A percentile compares a stretch with the other conserved stretches of the same genome.
These are phyloP conservation scores for Podaxis sp. DNA, from an alignment of 768 basidiomycete genomes.

Conservation along the genomic window DNA sequence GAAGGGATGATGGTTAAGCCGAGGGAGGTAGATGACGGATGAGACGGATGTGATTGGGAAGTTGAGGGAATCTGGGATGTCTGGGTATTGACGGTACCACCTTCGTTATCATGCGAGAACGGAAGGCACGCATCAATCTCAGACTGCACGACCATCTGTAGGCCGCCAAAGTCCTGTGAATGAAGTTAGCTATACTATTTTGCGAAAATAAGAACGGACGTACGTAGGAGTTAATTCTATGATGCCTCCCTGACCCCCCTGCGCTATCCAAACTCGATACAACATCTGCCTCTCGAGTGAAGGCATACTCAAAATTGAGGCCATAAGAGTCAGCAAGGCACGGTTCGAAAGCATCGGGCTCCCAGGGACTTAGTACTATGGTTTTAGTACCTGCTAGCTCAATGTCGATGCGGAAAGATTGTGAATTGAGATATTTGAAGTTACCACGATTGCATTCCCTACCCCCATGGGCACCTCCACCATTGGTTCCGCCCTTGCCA, in stretches of 20 bases:
- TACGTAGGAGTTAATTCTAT: constrained; percentile 56
- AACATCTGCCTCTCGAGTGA: constrained; percentile 28
- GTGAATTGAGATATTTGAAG: background rate
- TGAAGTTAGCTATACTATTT: background rate
- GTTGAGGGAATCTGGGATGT: constrained; percentile 15
- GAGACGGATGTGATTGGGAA: too few species aligned
- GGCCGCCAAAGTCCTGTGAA: constrained; percentile 18
- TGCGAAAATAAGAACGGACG: background rate
- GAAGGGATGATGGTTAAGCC: constrained; percentile 8
- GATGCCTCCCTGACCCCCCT: constrained; percentile 46
- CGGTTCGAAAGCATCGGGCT: constrained; percentile 24
- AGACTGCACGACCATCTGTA: constrained; percentile 28
- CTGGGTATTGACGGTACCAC: constrained; percentile 31
- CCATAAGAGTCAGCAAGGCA: constrained; percentile 40
- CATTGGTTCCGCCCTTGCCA: constrained; percentile 20
- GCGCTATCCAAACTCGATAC: constrained; percentile 25
- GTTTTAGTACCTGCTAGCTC: constrained; percentile 53
- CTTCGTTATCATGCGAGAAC: constrained; percentile 19
- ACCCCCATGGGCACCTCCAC: background rate
- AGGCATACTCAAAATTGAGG: constrained; percentile 50
- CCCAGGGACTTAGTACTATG: constrained; percentile 55
- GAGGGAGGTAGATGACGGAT: background rate
- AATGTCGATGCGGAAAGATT: constrained; percentile 56
- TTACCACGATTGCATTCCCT: background rate
- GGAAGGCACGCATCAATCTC: constrained; percentile 27